Conservation (phyloP, 2,329 filamentous ascomycete genomes). For the Epichloe baconii region DNA sequence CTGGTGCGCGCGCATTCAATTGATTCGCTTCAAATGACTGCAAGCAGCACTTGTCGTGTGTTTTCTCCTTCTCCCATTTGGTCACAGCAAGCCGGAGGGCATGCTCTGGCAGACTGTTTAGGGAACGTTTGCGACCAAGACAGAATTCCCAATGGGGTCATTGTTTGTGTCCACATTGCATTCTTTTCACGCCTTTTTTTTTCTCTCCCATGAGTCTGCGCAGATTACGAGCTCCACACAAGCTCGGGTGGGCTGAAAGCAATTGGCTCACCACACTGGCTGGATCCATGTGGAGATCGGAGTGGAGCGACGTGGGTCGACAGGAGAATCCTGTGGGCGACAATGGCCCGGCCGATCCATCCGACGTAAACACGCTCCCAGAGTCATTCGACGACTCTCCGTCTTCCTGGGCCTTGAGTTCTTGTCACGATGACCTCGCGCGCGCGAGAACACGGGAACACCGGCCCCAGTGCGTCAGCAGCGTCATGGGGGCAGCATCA, state of each 20-base stretch:
- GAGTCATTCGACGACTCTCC: not conserved
- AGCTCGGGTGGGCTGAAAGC: conserved; percentile 16
- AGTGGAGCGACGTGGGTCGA: not conserved
- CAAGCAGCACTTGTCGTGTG: not conserved
- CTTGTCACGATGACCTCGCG: not conserved
- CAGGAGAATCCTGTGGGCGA: not conserved
- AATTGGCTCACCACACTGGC: conserved; percentile 15
- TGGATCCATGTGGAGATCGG: conserved; percentile 11
- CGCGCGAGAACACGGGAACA: not conserved
- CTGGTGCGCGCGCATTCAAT: not conserved
- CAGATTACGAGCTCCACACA: conserved; percentile 22
- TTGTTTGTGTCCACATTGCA: conserved; percentile 9
- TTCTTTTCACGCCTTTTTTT: conserved; percentile 13
- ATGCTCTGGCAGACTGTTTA: not conserved
- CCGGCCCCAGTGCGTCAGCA: not conserved
- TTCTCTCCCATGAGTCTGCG: conserved; percentile 9
- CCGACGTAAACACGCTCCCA: conserved; percentile 6
- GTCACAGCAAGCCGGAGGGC: not conserved
- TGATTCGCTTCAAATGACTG: not conserved
- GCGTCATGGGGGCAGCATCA: too few relatives aligned
- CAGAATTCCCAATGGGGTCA: conserved; percentile 1
- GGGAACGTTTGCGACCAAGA: not conserved
- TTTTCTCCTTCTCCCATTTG: not conserved
- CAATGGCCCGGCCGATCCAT: conserved; percentile 11
- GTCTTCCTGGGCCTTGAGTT: not conserved